phyloP scores from a whole-genome alignment of 2,329 filamentous ascomycete genomes.

The Colletotrichum destructivum region DNA sequence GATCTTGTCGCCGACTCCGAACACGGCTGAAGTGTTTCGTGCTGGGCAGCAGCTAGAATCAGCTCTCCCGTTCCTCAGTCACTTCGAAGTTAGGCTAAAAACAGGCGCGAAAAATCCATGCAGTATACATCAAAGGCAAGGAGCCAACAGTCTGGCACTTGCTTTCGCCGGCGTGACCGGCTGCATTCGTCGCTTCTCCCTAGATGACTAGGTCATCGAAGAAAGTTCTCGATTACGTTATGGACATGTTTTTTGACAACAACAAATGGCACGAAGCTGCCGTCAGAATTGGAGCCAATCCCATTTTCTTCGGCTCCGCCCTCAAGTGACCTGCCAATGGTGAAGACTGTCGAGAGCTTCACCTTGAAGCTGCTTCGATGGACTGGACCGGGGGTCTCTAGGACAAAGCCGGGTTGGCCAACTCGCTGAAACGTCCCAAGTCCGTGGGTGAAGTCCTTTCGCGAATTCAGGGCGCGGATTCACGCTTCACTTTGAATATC shows the following conservation, averaged over 20 bases:
- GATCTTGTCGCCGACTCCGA: too few species aligned
- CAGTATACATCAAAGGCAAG: too few species aligned
- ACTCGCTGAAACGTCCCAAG: background rate
- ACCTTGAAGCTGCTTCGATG: conserved; percentile 4
- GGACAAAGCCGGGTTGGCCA: background rate
- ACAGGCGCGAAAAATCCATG: too few species aligned
- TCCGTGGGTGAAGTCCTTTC: background rate
- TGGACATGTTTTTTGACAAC: background rate
- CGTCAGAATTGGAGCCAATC: background rate
- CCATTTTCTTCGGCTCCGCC: conserved; percentile 5
- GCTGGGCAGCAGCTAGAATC: too few species aligned
- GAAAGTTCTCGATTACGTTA: background rate
- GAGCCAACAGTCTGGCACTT: too few species aligned
- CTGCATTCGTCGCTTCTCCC: background rate
- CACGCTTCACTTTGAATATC: background rate
- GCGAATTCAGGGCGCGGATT: background rate
- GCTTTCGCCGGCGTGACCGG: too few species aligned
- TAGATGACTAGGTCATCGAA: background rate
- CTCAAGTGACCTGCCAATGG: background rate
- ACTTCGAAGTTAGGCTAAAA: too few species aligned
- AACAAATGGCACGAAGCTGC: background rate
- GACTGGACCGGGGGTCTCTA: background rate
- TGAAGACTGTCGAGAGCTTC: background rate
- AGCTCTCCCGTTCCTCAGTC: too few species aligned
- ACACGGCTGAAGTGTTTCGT: too few species aligned